A percentile compares a stretch with the other conserved stretches of the same genome.
These are phyloP conservation scores for Aphanomyces invadans DNA, from an alignment of 352 stramenopile species.

Conservation along the genomic window DNA sequence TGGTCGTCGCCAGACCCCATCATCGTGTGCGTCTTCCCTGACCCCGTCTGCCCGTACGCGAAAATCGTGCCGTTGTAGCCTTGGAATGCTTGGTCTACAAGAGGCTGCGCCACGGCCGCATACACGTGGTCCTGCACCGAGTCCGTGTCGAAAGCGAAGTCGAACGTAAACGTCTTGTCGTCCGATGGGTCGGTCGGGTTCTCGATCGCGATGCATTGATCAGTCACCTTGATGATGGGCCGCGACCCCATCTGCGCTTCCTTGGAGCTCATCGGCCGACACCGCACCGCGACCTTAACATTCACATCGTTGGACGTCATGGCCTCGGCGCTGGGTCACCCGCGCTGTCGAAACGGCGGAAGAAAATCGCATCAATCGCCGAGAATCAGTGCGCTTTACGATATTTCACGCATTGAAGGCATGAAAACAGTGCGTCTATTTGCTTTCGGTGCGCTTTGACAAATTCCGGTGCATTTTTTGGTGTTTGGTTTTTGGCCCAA, in stretches of 20 bases:
- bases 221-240: conserved; percentile 48
- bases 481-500: no score
- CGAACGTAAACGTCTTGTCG: conserved; percentile 73
- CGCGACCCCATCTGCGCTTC: conserved; percentile 56
- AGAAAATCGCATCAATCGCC: not conserved
- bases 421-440: no score
- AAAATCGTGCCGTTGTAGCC: conserved; percentile 80
- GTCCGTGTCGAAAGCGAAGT: conserved; percentile 68
- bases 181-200: conserved; percentile 24
- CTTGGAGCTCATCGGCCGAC: conserved; percentile 72
- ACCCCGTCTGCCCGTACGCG: conserved; percentile 62
- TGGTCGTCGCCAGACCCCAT: conserved; percentile 60
- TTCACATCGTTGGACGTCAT: conserved; percentile 66
- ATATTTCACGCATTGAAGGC: no score
- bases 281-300: conserved; percentile 86
- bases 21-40: conserved; percentile 86
- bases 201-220: conserved; percentile 49
- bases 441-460: no score
- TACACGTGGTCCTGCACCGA: conserved; percentile 78
- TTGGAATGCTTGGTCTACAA: conserved; percentile 71
- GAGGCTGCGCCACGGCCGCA: conserved; percentile 55
- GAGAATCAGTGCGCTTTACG: no score
- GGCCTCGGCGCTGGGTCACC: no score
- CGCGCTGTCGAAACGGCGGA: not conserved
- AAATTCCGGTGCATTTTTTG: no score